phyloP scores from a whole-genome alignment of 805 yeast species.

The Nakazawaea holstii region DNA sequence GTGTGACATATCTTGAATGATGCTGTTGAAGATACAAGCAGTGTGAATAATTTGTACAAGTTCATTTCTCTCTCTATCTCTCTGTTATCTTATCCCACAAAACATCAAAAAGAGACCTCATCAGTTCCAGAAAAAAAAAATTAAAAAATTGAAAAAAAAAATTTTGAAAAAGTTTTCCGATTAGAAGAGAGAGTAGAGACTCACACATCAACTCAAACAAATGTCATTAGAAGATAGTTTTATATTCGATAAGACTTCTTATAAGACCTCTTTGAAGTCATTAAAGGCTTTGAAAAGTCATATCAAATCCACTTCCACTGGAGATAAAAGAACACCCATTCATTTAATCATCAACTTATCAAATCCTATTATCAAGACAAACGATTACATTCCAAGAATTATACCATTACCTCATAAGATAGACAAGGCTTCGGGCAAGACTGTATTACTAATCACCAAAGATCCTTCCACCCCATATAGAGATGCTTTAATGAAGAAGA shows the following conservation, averaged over 20 bases:
- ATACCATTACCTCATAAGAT: slow-evolving; percentile 52
- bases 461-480: slow-evolving; percentile 64
- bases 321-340: slow-evolving; percentile 22
- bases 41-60: neutral
- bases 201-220: neutral
- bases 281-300: slow-evolving; percentile 27
- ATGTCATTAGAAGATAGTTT: slow-evolving; percentile 6
- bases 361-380: slow-evolving; percentile 34
- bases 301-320: slow-evolving; percentile 13
- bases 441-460: slow-evolving; percentile 61
- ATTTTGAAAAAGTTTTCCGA: neutral
- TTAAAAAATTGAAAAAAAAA: neutral
- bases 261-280: slow-evolving; percentile 18
- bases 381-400: slow-evolving; percentile 52
- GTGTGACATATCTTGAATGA: neutral
- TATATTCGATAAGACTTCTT: slow-evolving; percentile 13
- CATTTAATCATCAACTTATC: slow-evolving; percentile 43
- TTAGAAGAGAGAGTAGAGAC: neutral
- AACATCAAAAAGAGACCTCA: neutral
- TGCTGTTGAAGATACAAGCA: neutral
- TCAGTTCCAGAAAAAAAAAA: neutral
- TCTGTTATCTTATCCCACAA: too few relatives aligned
- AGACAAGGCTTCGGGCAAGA: slow-evolving; percentile 40
- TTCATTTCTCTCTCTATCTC: too few relatives aligned
- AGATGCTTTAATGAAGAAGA: slow-evolving; percentile 39